Conservation (phyloP, 305 asterid species). For the Ilex paraguariensis region DNA sequence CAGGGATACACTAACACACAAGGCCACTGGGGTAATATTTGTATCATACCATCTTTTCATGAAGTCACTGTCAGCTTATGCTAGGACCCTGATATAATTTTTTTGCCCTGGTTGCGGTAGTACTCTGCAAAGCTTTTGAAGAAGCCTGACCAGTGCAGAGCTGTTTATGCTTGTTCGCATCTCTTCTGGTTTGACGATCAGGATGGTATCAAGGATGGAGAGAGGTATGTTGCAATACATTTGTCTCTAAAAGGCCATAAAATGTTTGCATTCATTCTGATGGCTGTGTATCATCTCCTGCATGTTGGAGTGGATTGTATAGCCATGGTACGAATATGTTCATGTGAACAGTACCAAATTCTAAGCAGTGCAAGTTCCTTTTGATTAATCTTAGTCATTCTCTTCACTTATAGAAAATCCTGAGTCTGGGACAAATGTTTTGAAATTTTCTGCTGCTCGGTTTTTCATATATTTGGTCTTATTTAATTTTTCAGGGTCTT, state of each 20-base stretch:
- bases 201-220: conserved; percentile 81
- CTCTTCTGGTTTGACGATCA: conserved; percentile 96
- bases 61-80: conserved; percentile 1
- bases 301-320: background rate
- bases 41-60: conserved; percentile 12
- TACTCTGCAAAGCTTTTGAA: conserved; percentile 96
- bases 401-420: no score
- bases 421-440: background rate
- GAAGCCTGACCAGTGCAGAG: conserved; percentile 99
- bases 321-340: no score
- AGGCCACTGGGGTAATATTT: conserved; percentile 92
- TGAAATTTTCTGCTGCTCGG: background rate
- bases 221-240: conserved; percentile 45
- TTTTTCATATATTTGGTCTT: conserved; percentile 1
- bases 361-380: no score
- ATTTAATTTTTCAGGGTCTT: conserved; percentile 55
- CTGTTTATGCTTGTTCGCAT: conserved; percentile 96
- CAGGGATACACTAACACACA: conserved; percentile 95
- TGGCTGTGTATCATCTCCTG: background rate
- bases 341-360: no score
- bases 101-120: conserved; percentile 32
- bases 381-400: no score
- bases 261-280: conserved; percentile 2
- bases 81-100: conserved; percentile 18
- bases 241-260: background rate